phyloP scores from a whole-genome alignment of 2,329 filamentous ascomycete species.

The Nectriaceae sp. region DNA sequence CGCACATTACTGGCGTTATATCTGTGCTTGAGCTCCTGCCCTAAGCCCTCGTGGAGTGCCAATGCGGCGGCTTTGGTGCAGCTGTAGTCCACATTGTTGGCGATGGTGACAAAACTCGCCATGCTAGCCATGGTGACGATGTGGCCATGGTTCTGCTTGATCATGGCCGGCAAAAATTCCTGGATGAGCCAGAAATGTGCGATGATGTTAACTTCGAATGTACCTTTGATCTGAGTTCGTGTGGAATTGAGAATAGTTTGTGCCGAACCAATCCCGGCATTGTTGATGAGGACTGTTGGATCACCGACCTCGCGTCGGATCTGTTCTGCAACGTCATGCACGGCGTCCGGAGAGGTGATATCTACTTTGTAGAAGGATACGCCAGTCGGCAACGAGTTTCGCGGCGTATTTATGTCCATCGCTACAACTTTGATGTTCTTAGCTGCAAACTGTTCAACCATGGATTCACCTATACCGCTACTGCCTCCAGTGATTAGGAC shows the following conservation, averaged over 20 bases:
- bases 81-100: slow-evolving; percentile 64
- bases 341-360: slow-evolving; percentile 7
- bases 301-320: slow-evolving; percentile 11
- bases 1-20: slow-evolving; percentile 62
- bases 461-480: slow-evolving; percentile 8
- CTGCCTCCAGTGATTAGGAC: slow-evolving; percentile 10
- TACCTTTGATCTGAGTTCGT: slow-evolving; percentile 1
- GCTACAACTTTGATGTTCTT: slow-evolving; percentile 8
- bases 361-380: slow-evolving; percentile 11
- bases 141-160: slow-evolving; percentile 63
- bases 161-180: slow-evolving; percentile 65
- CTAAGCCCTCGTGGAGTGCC: slow-evolving; percentile 64
- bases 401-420: slow-evolving; percentile 6
- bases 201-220: slow-evolving; percentile 65
- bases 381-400: background rate
- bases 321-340: slow-evolving; percentile 6
- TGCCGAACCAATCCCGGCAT: slow-evolving; percentile 9
- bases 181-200: slow-evolving; percentile 62
- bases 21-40: slow-evolving; percentile 52
- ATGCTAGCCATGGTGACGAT: slow-evolving; percentile 66
- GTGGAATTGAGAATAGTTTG: slow-evolving; percentile 4
- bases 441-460: slow-evolving; percentile 5
- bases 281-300: slow-evolving; percentile 17
- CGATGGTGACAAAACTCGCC: slow-evolving; percentile 57
- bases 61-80: slow-evolving; percentile 62